Evolutionary conservation across 257 asterid genomes (phyloP).

Genomic region (Pogostemon cablin): DNA sequence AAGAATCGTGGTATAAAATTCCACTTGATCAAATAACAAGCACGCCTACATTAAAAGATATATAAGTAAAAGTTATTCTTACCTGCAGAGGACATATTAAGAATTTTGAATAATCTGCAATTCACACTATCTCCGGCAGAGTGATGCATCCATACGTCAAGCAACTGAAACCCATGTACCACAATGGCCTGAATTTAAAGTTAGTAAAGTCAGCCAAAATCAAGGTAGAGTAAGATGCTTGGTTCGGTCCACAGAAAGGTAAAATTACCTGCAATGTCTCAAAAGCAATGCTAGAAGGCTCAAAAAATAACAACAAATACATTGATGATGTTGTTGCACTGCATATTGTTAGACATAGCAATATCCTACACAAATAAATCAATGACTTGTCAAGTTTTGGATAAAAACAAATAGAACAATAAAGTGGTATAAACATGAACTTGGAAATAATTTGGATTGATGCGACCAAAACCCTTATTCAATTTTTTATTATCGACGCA

Average conservation of each 20-base stretch:
- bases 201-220: slow-evolving; percentile 36
- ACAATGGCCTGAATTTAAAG: slow-evolving; percentile 82
- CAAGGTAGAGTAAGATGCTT: neutral
- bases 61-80: slow-evolving; percentile 1
- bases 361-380: slow-evolving; percentile 56
- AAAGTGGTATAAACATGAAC: slow-evolving; percentile 8
- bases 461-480: slow-evolving; percentile 1
- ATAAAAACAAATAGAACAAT: slow-evolving; percentile 17
- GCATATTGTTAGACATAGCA: slow-evolving; percentile 57
- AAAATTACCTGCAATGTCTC: slow-evolving; percentile 87
- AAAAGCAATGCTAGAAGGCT: slow-evolving; percentile 91
- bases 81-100: slow-evolving; percentile 82
- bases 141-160: slow-evolving; percentile 85
- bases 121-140: slow-evolving; percentile 62
- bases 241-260: neutral
- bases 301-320: slow-evolving; percentile 77
- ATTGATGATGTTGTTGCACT: slow-evolving; percentile 55
- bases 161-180: slow-evolving; percentile 94
- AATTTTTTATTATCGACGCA: slow-evolving; percentile 12
- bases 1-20: neutral
- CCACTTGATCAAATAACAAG: neutral
- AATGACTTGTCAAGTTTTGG: slow-evolving; percentile 22
- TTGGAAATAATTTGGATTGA: neutral
- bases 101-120: slow-evolving; percentile 66
- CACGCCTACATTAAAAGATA: neutral